Percentiles rank a stretch among this genome's conserved stretches.
These are phyloP conservation scores for Myotisia sp. DNA, from an alignment of 2,329 filamentous ascomycete species.

Conservation along the genomic window DNA sequence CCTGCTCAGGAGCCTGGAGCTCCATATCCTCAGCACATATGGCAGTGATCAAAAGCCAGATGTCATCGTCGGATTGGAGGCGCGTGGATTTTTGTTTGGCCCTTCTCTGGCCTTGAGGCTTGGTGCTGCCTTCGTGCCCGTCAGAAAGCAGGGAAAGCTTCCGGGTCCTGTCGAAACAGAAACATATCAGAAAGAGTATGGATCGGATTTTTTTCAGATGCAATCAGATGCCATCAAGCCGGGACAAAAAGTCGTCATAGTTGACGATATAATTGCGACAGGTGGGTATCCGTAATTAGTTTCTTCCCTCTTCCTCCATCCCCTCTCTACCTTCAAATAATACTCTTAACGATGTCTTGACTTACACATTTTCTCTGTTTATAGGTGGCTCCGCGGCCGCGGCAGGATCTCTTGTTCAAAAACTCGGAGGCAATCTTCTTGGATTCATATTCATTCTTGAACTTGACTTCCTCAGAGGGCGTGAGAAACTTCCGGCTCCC, in stretches of 20 bases:
- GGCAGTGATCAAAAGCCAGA: slow-evolving; percentile 52
- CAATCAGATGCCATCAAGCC: slow-evolving; percentile 71
- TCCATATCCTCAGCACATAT: slow-evolving; percentile 58
- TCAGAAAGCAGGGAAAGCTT: slow-evolving; percentile 90
- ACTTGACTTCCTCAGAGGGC: slow-evolving; percentile 81
- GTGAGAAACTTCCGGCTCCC: slow-evolving; percentile 73
- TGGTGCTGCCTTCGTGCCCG: slow-evolving; percentile 76
- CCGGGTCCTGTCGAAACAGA: slow-evolving; percentile 78
- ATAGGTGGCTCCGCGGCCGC: slow-evolving; percentile 81
- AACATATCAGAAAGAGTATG: slow-evolving; percentile 89
- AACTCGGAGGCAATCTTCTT: slow-evolving; percentile 71
- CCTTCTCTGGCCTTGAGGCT: slow-evolving; percentile 73
- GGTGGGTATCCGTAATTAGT: slow-evolving; percentile 59
- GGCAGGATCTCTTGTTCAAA: slow-evolving; percentile 69
- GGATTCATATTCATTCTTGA: slow-evolving; percentile 94
- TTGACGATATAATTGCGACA: slow-evolving; percentile 97
- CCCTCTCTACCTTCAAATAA: slow-evolving; percentile 2
- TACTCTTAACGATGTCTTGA: background rate
- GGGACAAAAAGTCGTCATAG: slow-evolving; percentile 79
- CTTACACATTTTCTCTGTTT: background rate
- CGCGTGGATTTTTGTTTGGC: slow-evolving; percentile 88
- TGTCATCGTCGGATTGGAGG: slow-evolving; percentile 84
- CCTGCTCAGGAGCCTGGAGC: slow-evolving; percentile 70
- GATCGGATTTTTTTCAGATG: slow-evolving; percentile 90
- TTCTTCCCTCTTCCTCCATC: background rate